A percentile compares a stretch with the other conserved stretches of the same genome.
These are phyloP conservation scores for Penicillium bovifimosum DNA, from an alignment of 495 filamentous ascomycete species.

Conservation along the genomic window DNA sequence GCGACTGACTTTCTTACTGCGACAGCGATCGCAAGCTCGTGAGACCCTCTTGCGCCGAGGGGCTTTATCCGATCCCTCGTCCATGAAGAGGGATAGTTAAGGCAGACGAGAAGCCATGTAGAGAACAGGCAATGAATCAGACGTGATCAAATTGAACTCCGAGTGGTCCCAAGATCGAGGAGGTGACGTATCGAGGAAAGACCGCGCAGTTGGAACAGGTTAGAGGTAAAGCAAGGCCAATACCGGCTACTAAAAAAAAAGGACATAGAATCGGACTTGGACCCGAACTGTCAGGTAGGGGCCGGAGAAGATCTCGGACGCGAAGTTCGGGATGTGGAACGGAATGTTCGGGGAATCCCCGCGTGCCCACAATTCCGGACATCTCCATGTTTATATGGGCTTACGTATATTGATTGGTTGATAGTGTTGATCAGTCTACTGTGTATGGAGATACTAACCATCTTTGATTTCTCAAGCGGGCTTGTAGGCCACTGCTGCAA, in stretches of 20 bases:
- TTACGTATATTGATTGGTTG: too few relatives aligned
- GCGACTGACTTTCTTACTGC: slow-evolving; percentile 48
- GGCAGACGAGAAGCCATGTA: slow-evolving; percentile 24
- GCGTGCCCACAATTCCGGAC: background rate
- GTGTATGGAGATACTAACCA: too few relatives aligned
- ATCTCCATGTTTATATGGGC: too few relatives aligned
- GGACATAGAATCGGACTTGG: background rate
- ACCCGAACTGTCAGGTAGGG: background rate
- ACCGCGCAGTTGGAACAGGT: background rate
- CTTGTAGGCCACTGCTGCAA: too few relatives aligned
- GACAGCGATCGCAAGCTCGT: slow-evolving; percentile 66
- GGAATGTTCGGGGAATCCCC: background rate
- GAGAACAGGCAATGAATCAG: background rate
- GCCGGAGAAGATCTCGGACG: background rate
- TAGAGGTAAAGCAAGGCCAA: background rate
- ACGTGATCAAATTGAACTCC: background rate
- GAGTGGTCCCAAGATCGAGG: too few relatives aligned
- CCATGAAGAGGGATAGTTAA: slow-evolving; percentile 35
- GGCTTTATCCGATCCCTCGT: slow-evolving; percentile 43
- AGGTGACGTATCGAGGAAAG: background rate
- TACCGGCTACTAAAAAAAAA: background rate
- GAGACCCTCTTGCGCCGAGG: slow-evolving; percentile 60
- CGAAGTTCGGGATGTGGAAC: background rate
- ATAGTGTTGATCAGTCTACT: too few relatives aligned
- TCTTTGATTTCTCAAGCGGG: too few relatives aligned